A percentile compares a stretch with the other conserved stretches of the same genome.
Evolutionary conservation across 352 stramenopile genomes (phyloP).

Genomic region (Globisporangium irregulare): DNA sequence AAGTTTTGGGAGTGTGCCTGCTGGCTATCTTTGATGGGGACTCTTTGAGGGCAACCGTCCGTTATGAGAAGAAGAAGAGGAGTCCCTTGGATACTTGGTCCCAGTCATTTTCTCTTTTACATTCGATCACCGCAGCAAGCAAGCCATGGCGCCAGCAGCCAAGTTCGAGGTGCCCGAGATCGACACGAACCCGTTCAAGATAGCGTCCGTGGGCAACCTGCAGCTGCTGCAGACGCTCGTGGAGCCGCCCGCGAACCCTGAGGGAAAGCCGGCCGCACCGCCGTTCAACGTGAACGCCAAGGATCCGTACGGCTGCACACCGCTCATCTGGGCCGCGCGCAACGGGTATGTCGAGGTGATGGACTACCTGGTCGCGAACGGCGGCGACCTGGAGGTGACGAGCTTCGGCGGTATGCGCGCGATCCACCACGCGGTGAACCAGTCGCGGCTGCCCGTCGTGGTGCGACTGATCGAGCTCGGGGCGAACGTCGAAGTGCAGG

Average conservation of each 20-base stretch:
- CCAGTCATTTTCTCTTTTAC: neutral
- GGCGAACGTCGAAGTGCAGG: conserved; percentile 67
- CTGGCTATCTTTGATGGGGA: neutral
- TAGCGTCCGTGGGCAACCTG: conserved; percentile 76
- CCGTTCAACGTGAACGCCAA: conserved; percentile 79
- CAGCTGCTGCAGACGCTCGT: conserved; percentile 68
- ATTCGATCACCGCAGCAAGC: neutral
- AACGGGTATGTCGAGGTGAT: conserved; percentile 84
- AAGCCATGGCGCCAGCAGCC: conserved; percentile 16
- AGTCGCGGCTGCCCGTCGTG: conserved; percentile 59
- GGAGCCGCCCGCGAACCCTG: conserved; percentile 37
- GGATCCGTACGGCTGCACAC: conserved; percentile 78
- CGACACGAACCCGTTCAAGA: conserved; percentile 86
- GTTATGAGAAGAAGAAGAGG: neutral
- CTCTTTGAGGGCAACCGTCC: neutral
- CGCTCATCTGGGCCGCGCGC: conserved; percentile 75
- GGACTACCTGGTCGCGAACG: conserved; percentile 67
- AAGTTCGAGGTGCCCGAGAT: conserved; percentile 80
- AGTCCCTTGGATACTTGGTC: neutral
- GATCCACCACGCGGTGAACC: conserved; percentile 85
- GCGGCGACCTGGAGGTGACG: conserved; percentile 59
- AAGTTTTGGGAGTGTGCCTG: neutral
- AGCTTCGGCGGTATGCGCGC: conserved; percentile 81
- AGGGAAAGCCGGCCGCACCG: conserved; percentile 35
- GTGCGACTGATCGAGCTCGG: conserved; percentile 73